These are phyloP conservation scores for Microascus cirrosus DNA, from an alignment of 2,329 filamentous ascomycete species.

Conservation along the genomic window DNA sequence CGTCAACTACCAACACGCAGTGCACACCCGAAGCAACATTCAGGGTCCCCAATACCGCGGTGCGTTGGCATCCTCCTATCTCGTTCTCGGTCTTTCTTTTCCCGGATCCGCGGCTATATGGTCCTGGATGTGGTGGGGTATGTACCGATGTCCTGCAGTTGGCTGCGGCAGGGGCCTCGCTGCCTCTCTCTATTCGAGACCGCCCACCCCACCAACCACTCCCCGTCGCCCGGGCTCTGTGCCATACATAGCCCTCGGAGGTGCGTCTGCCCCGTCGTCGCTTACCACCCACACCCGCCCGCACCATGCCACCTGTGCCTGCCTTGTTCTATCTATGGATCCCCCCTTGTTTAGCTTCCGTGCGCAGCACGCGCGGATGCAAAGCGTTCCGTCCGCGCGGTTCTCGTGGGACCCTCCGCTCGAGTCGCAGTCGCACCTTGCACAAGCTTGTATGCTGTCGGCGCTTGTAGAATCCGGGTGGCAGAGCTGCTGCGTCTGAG, in stretches of 20 bases:
- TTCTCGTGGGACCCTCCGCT: constrained; percentile 1
- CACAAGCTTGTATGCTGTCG: constrained; percentile 1
- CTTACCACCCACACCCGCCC: background rate
- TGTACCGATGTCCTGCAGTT: background rate
- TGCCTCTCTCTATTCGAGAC: background rate
- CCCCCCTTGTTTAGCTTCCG: background rate
- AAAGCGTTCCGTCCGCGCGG: constrained; percentile 5
- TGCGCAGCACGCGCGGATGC: constrained; percentile 1
- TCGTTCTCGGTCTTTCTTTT: background rate
- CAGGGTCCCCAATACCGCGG: background rate
- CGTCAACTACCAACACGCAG: no score
- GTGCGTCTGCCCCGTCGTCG: background rate
- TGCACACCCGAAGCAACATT: background rate
- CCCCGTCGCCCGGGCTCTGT: background rate
- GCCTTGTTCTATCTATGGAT: constrained; percentile 6
- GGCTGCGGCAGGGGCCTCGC: background rate
- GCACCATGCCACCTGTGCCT: background rate
- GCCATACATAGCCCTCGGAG: background rate
- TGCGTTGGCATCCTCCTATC: background rate
- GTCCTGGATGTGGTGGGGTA: background rate
- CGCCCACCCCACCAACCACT: background rate
- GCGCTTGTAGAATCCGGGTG: constrained; percentile 3
- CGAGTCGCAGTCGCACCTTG: background rate
- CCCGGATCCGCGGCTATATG: background rate
- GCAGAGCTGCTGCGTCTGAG: background rate